Evolutionary conservation across 2,329 filamentous ascomycete species (phyloP).

Genomic region (Hymenoscyphus fraxineus): DNA sequence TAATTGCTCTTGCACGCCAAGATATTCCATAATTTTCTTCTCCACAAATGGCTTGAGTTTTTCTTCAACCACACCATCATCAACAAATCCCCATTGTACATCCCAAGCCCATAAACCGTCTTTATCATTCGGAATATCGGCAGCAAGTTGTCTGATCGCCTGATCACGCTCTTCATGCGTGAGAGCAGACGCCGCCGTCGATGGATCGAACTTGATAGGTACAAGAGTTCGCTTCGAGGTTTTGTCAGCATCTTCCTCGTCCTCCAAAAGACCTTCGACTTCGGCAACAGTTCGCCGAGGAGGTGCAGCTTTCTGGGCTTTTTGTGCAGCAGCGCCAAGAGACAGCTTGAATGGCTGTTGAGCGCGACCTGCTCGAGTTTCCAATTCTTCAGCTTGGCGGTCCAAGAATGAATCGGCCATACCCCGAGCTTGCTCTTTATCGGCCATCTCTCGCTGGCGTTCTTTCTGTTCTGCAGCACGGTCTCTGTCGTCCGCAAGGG

Average conservation of each 20-base stretch:
- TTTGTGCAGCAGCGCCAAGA: slow-evolving; percentile 82
- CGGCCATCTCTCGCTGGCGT: slow-evolving; percentile 61
- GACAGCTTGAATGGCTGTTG: slow-evolving; percentile 89
- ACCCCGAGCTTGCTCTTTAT: slow-evolving; percentile 73
- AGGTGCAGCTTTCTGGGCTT: slow-evolving; percentile 53
- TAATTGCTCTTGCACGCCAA: slow-evolving; percentile 94
- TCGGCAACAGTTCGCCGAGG: slow-evolving; percentile 81
- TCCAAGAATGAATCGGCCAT: slow-evolving; percentile 91
- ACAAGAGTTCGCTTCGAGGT: slow-evolving; percentile 71
- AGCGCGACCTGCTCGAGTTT: slow-evolving; percentile 42
- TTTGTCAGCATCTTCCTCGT: slow-evolving; percentile 79
- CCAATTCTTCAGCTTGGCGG: slow-evolving; percentile 74
- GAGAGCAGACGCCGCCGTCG: slow-evolving; percentile 60
- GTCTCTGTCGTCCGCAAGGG: slow-evolving; percentile 76
- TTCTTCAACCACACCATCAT: slow-evolving; percentile 68
- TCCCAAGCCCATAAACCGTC: slow-evolving; percentile 88
- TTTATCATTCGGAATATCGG: slow-evolving; percentile 85
- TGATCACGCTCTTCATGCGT: slow-evolving; percentile 84
- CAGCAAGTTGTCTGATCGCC: slow-evolving; percentile 75
- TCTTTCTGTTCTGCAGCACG: slow-evolving; percentile 75
- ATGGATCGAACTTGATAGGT: slow-evolving; percentile 75
- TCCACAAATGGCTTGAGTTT: slow-evolving; percentile 93
- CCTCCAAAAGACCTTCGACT: slow-evolving; percentile 89
- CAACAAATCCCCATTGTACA: slow-evolving; percentile 88
- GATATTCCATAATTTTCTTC: slow-evolving; percentile 95